Evolutionary conservation across 805 yeast genomes (phyloP).

Genomic region (Cyberlindnera veronae): DNA sequence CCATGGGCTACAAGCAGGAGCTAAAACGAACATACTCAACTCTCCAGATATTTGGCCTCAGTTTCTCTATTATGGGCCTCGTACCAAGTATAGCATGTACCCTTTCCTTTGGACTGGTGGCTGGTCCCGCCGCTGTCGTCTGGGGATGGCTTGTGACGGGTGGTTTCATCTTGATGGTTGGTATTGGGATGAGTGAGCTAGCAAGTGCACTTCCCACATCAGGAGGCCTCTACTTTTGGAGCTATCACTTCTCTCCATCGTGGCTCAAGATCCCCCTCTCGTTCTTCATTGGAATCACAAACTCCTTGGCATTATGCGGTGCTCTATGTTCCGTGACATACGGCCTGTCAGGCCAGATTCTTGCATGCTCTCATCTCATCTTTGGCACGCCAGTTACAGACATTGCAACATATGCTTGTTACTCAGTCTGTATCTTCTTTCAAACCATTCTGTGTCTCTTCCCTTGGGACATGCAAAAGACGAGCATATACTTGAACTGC

Average conservation of each 20-base stretch:
- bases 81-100: slow-evolving; percentile 57
- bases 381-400: slow-evolving; percentile 45
- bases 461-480: slow-evolving; percentile 23
- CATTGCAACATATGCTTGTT: slow-evolving; percentile 54
- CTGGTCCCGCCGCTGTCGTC: slow-evolving; percentile 55
- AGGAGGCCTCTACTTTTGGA: slow-evolving; percentile 67
- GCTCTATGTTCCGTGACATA: slow-evolving; percentile 64
- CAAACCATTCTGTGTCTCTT: slow-evolving; percentile 36
- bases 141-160: slow-evolving; percentile 71
- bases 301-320: slow-evolving; percentile 58
- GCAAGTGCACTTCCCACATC: slow-evolving; percentile 66
- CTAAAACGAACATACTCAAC: slow-evolving; percentile 54
- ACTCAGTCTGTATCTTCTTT: slow-evolving; percentile 49
- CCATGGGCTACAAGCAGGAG: slow-evolving; percentile 65
- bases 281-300: slow-evolving; percentile 62
- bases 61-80: slow-evolving; percentile 64
- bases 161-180: slow-evolving; percentile 48
- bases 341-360: slow-evolving; percentile 55
- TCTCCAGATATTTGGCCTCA: slow-evolving; percentile 60
- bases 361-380: slow-evolving; percentile 45
- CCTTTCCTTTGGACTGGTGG: slow-evolving; percentile 43
- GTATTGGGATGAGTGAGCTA: slow-evolving; percentile 55
- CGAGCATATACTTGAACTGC: slow-evolving; percentile 52
- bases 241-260: slow-evolving; percentile 58
- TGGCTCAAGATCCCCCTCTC: slow-evolving; percentile 44